Evolutionary conservation across 805 yeast genomes (phyloP).

Genomic region (Candida silvicultrix): DNA sequence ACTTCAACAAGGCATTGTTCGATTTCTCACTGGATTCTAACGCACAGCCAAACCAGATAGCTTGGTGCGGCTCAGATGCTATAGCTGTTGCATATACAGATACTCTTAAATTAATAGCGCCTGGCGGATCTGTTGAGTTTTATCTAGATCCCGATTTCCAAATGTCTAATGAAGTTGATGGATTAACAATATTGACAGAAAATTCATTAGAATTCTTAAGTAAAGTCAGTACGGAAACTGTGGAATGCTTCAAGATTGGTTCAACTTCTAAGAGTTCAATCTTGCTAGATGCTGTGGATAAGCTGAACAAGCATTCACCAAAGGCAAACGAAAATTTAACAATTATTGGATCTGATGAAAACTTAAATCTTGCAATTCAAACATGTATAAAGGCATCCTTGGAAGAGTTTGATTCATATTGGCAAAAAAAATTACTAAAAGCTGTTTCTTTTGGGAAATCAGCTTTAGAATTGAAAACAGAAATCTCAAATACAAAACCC

Average conservation of each 20-base stretch:
- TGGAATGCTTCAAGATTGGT: constrained; percentile 72
- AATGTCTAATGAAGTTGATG: constrained; percentile 55
- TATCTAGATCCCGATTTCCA: constrained; percentile 38
- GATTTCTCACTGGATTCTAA: constrained; percentile 18
- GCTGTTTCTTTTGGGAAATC: constrained; percentile 89
- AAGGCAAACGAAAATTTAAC: constrained; percentile 74
- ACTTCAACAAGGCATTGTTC: constrained; percentile 19
- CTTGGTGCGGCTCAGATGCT: constrained; percentile 88
- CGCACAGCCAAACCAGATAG: constrained; percentile 37
- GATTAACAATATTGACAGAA: constrained; percentile 58
- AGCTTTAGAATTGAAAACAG: constrained; percentile 27
- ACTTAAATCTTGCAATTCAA: constrained; percentile 53
- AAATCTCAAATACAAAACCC: background rate
- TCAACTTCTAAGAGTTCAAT: constrained; percentile 81
- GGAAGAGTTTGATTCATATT: constrained; percentile 66
- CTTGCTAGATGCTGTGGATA: constrained; percentile 68
- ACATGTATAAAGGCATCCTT: constrained; percentile 70
- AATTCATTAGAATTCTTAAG: constrained; percentile 51
- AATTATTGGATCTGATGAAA: constrained; percentile 38
- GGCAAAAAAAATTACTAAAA: constrained; percentile 75
- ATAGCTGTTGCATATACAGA: constrained; percentile 56
- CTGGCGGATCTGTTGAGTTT: constrained; percentile 51
- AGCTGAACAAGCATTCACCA: constrained; percentile 62
- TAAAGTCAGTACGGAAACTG: constrained; percentile 51
- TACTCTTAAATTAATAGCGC: constrained; percentile 66